These are phyloP conservation scores for Fusarium tuaranense DNA, from an alignment of 2,329 filamentous ascomycete species.

Conservation along the genomic window DNA sequence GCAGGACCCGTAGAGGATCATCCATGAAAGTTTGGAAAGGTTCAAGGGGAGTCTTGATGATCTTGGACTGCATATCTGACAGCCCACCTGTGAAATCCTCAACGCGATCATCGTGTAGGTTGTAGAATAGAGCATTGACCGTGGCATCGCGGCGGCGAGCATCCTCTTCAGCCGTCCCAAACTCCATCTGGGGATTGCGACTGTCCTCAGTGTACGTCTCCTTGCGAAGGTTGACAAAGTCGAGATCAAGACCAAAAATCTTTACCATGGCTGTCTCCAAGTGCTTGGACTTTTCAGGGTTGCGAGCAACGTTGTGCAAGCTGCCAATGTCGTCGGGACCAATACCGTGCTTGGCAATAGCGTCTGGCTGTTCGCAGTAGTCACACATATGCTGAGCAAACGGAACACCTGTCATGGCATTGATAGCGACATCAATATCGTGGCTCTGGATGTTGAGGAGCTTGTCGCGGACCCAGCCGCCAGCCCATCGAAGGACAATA, in stretches of 20 bases:
- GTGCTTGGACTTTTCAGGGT: slow-evolving; percentile 97
- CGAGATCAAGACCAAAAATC: slow-evolving; percentile 88
- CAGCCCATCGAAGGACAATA: slow-evolving; percentile 80
- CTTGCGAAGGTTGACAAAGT: slow-evolving; percentile 93
- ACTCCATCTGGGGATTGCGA: slow-evolving; percentile 91
- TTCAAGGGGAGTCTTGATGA: slow-evolving; percentile 88
- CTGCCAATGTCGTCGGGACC: slow-evolving; percentile 72
- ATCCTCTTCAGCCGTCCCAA: slow-evolving; percentile 92
- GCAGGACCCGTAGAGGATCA: slow-evolving; percentile 87
- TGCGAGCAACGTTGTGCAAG: slow-evolving; percentile 89
- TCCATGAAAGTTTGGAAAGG: slow-evolving; percentile 95
- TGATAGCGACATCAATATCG: slow-evolving; percentile 89
- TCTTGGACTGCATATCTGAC: slow-evolving; percentile 75
- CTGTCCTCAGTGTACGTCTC: slow-evolving; percentile 92
- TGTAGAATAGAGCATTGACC: slow-evolving; percentile 96
- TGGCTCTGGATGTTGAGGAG: slow-evolving; percentile 78
- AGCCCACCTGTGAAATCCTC: slow-evolving; percentile 90
- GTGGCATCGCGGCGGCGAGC: slow-evolving; percentile 91
- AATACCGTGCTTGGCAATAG: slow-evolving; percentile 71
- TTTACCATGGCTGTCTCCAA: slow-evolving; percentile 90
- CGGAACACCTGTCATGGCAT: slow-evolving; percentile 82
- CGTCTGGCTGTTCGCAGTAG: slow-evolving; percentile 72
- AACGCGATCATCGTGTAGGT: slow-evolving; percentile 80
- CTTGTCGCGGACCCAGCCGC: slow-evolving; percentile 90
- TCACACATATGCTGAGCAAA: slow-evolving; percentile 78